Base-by-base conservation (phyloP, 176 grass and related monocot species). In the Lolium perenne region DNA sequence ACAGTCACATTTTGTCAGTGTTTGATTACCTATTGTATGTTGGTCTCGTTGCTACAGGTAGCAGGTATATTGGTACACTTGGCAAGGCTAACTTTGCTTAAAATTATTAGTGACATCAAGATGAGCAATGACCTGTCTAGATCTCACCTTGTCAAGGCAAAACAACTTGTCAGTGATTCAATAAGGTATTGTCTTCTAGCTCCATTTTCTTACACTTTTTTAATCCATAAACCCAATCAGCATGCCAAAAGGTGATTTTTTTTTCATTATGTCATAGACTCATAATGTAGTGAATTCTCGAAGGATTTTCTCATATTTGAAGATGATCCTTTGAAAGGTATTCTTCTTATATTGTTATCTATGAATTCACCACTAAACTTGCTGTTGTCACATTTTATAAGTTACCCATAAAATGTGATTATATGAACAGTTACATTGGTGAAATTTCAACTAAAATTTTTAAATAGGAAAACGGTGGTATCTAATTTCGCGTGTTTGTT, bases 11-110 rank as follows among this genome's bases (percentile, higher is more conserved):
- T 82, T 10, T 81, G 61, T 60, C 56, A 66, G 51, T 78, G 41
- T 9, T n/a, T 88, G 38, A 74, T 84, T 88, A 47, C 62, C 14
- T 84, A 13, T 81, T 79, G 18, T 79, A 10, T 81, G 40, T 81
- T 78, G 7, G 65, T 50, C 71, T 43, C 3, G 17, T 64, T 69
- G 66, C 68, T 94, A 80, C 78, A 97, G 94, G 65, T 97, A 75
- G 92, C 94, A 47, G 38, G 50, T 79, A 85, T 77, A 71, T 82
- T 94, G 80, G 85, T 95, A 83, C 78, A 92, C 75, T 75, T 98
- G 76, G 96, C 96, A 82, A 95, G 93, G 88, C 66, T 95, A 90
- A 54, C 68, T 63, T 67, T 95, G 67, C 83, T 90, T 11, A 90
- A 90, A 38, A 77, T 89, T 78, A 75, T 35, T 61, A 84, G 74